Evolutionary conservation across 257 asterid species (phyloP), one percentile per base, ranked within the genome.

Genomic region (Misopates orontium): DNA sequence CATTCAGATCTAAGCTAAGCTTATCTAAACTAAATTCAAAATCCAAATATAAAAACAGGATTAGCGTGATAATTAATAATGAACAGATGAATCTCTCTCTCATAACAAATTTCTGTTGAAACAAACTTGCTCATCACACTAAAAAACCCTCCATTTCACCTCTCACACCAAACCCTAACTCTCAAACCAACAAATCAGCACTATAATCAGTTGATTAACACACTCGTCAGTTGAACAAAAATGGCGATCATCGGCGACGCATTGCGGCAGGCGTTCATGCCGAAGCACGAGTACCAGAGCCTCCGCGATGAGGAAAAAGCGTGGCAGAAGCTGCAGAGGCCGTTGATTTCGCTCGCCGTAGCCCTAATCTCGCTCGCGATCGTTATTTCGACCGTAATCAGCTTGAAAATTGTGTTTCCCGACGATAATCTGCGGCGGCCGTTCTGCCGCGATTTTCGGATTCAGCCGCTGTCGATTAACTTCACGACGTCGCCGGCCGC

Each of bases 251-350:
- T 89, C 5, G 83, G 95, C 28, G 96, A 89, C 80, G 96, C 96
- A 60, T 78, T 91, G 62, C 83, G 96, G 74, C 98, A 91, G 84
- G 91, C 96, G 17, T 91, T 91, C 78, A 92, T 89, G 98, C 97
- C 96, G 64, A 92, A 87, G 75, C 90, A 81, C 82, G 93, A 92
- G 78, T 85, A 89, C 82, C 80, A 81, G 89, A 75, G 79, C 74
- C 93, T 87, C 55, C 84, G 97, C 20, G 96, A 89, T 52, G 97
- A 92, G 82, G 96, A 87, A 11, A 89, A 79, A 75, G 97, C 87
- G 13, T 92, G 83, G 91, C 78, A 77, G 52, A 85, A 82, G 80
- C 73, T 92, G 1, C 96, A 81, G 58, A 86, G 78, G 66, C 95
- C 91, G 1, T 32, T 85, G n/a, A 16, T 80, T 7, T 44, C 73